A percentile compares a stretch with the other conserved stretches of the same genome.
These are phyloP conservation scores for Penicillium janthinellum DNA, from an alignment of 2,329 filamentous ascomycete species.

Conservation along the genomic window DNA sequence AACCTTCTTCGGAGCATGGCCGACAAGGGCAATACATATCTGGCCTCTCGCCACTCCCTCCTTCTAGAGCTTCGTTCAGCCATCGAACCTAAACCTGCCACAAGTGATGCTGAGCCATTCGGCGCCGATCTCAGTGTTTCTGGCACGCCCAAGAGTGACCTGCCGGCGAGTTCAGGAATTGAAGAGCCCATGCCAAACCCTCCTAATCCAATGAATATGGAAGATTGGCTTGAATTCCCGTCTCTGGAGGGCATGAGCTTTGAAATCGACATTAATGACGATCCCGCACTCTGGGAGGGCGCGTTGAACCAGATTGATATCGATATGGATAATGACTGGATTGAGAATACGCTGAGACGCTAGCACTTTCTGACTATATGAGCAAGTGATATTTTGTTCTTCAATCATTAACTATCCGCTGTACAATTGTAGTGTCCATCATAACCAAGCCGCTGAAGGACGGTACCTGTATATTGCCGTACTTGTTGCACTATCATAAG, in stretches of 20 bases:
- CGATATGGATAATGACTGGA: conserved; percentile 47
- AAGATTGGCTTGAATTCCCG: conserved; percentile 27
- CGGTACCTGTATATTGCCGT: neutral
- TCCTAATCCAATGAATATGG: neutral
- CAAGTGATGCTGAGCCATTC: conserved; percentile 1
- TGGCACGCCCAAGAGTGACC: conserved; percentile 19
- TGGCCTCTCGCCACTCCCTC: conserved; percentile 45
- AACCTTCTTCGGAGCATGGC: conserved; percentile 54
- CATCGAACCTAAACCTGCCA: conserved; percentile 26
- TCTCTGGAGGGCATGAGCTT: conserved; percentile 37
- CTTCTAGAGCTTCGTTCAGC: conserved; percentile 40
- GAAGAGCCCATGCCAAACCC: conserved; percentile 1
- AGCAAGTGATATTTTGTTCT: neutral
- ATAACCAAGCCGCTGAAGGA: neutral
- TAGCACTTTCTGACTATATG: conserved; percentile 7
- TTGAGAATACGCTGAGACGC: conserved; percentile 34
- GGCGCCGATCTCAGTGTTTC: conserved; percentile 11
- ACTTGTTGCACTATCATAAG: too few relatives aligned
- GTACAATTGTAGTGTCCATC: neutral
- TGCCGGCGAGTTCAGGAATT: conserved; percentile 11
- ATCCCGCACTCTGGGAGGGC: conserved; percentile 46
- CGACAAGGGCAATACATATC: conserved; percentile 55
- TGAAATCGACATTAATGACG: conserved; percentile 41
- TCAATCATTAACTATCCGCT: neutral
- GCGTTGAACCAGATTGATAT: conserved; percentile 44